phyloP scores from a whole-genome alignment of 225 moss, liverwort and hornwort species.

The Polytrichum commune region DNA sequence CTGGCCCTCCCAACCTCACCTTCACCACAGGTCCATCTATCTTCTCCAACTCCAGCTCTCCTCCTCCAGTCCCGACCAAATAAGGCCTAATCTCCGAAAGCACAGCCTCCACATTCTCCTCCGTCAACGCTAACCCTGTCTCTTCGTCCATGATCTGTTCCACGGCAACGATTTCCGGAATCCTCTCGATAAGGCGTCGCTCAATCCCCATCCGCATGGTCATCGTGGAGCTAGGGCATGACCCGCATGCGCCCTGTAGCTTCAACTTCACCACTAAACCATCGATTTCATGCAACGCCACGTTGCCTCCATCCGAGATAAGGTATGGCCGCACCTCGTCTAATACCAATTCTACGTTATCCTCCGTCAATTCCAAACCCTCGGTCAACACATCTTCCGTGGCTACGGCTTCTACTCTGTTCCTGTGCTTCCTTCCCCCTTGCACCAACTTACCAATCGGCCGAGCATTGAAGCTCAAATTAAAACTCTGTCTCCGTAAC shows the following conservation, averaged over 20 bases:
- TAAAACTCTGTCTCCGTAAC: conserved; percentile 3
- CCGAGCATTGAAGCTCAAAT: conserved; percentile 11
- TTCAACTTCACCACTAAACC: conserved; percentile 87
- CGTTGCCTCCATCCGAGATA: conserved; percentile 95
- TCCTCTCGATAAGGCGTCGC: conserved; percentile 80
- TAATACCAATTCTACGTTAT: conserved; percentile 79
- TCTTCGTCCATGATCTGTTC: conserved; percentile 98
- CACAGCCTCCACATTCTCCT: conserved; percentile 89
- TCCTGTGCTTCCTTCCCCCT: not conserved
- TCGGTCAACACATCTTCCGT: conserved; percentile 65
- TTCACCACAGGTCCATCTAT: conserved; percentile 98
- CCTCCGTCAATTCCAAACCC: conserved; percentile 83
- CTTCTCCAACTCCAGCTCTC: conserved; percentile 72
- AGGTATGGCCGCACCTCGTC: conserved; percentile 95
- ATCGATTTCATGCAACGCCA: conserved; percentile 86
- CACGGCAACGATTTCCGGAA: conserved; percentile 86
- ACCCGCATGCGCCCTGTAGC: conserved; percentile 89
- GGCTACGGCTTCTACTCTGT: conserved; percentile 53
- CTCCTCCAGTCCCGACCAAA: conserved; percentile 81
- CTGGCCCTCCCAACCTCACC: conserved; percentile 79
- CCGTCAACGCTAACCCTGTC: conserved; percentile 76
- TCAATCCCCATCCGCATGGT: conserved; percentile 99
- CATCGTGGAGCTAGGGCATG: conserved; percentile 92
- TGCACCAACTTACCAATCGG: not conserved
- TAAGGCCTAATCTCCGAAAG: conserved; percentile 90